phyloP scores from a whole-genome alignment of 148 eudicot species.

The Pharnaceum exiguum region DNA sequence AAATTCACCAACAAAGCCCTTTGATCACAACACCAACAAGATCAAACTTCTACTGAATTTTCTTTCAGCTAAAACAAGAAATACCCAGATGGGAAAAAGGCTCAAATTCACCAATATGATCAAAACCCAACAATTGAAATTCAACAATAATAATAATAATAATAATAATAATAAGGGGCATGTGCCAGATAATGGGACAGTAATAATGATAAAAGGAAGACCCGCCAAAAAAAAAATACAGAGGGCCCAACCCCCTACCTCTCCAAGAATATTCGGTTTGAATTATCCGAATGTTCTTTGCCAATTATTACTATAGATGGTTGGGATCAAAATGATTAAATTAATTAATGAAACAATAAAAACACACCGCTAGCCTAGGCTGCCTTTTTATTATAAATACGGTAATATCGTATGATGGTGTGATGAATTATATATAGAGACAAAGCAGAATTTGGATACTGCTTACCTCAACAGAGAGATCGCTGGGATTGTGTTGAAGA shows the following conservation, averaged over 20 bases:
- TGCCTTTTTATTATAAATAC: too few relatives aligned
- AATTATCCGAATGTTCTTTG: conserved; percentile 14
- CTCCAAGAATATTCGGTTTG: conserved; percentile 10
- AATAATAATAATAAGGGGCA: not conserved
- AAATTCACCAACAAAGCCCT: conserved; percentile 9
- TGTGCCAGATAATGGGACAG: not conserved
- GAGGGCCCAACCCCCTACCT: not conserved
- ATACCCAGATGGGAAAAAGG: not conserved
- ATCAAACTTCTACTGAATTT: conserved; percentile 1
- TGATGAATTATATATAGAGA: too few relatives aligned
- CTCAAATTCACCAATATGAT: not conserved
- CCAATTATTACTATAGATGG: conserved; percentile 7
- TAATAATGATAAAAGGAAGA: too few relatives aligned
- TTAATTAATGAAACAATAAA: too few relatives aligned
- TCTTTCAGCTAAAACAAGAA: conserved; percentile 1
- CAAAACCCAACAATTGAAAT: not conserved
- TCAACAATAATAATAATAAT: not conserved
- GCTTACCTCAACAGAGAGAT: too few relatives aligned
- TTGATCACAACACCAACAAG: not conserved
- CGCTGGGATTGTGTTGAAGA: too few relatives aligned
- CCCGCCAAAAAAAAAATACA: conserved; percentile 1
- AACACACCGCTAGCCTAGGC: too few relatives aligned
- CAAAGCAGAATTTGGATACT: too few relatives aligned
- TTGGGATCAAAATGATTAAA: too few relatives aligned
- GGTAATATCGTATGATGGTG: too few relatives aligned